Conservation (phyloP, 306 rosid genomes). For the Ammopiptanthus mongolicus region DNA sequence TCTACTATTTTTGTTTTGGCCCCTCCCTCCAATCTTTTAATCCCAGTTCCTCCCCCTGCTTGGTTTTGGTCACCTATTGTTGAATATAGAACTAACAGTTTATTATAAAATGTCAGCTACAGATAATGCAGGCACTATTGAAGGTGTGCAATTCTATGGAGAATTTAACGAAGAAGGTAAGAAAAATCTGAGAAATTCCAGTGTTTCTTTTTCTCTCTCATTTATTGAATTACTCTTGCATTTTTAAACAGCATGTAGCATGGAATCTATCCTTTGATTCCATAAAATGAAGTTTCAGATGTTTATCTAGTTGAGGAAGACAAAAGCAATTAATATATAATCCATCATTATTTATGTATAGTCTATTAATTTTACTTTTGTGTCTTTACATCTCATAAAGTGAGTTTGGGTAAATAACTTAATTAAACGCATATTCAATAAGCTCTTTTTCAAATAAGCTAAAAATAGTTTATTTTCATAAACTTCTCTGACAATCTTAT, state of each 20-base stretch:
- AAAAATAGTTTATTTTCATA: too few relatives aligned
- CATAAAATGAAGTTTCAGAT: neutral
- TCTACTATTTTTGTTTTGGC: neutral
- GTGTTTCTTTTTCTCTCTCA: neutral
- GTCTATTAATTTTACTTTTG: too few relatives aligned
- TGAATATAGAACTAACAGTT: slow-evolving; percentile 15
- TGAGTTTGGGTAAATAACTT: too few relatives aligned
- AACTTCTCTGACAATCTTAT: too few relatives aligned
- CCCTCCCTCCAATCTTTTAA: neutral
- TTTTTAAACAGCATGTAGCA: neutral
- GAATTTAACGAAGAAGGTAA: slow-evolving; percentile 55
- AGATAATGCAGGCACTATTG: slow-evolving; percentile 58
- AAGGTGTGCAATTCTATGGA: slow-evolving; percentile 63
- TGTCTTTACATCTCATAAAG: too few relatives aligned
- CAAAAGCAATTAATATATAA: too few relatives aligned
- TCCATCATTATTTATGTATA: too few relatives aligned
- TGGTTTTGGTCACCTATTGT: neutral
- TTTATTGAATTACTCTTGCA: neutral
- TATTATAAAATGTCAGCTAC: slow-evolving; percentile 44
- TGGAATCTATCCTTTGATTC: slow-evolving; percentile 3
- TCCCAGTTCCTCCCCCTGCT: neutral
- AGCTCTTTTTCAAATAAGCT: too few relatives aligned
- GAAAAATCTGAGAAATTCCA: neutral
- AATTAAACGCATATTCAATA: too few relatives aligned
- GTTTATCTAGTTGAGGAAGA: neutral